These are phyloP conservation scores for Iris macrosiphon DNA, from an alignment of 106 monocot genomes.

Conservation along the genomic window DNA sequence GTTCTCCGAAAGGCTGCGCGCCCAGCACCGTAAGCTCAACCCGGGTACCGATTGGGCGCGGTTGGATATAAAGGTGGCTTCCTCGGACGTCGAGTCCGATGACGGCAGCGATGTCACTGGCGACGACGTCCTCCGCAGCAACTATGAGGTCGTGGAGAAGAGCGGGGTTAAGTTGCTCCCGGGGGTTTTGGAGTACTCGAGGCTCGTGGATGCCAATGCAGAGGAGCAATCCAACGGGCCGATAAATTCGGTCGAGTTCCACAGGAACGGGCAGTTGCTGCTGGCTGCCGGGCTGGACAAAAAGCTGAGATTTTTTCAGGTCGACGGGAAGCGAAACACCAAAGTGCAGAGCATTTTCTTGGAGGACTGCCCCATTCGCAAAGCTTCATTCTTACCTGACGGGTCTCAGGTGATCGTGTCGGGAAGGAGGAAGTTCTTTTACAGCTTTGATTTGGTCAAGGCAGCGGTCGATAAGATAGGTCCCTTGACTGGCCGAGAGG, in stretches of 20 bases:
- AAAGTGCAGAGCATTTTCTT: constrained; percentile 70
- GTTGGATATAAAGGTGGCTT: constrained; percentile 10
- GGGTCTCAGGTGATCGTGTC: constrained; percentile 77
- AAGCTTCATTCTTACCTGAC: constrained; percentile 79
- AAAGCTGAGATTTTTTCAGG: constrained; percentile 70
- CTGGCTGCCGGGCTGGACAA: constrained; percentile 57
- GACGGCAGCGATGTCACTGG: too few relatives aligned
- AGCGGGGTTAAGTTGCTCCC: constrained; percentile 53
- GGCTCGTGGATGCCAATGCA: constrained; percentile 62
- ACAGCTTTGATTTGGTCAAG: constrained; percentile 76
- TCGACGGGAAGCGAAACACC: constrained; percentile 82
- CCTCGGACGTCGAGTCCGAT: constrained; percentile 38
- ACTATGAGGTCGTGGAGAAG: constrained; percentile 48
- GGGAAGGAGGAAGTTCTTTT: constrained; percentile 84
- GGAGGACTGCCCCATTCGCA: constrained; percentile 68
- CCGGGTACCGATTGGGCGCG: constrained; percentile 73
- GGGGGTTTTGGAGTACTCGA: constrained; percentile 63
- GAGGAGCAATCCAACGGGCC: constrained; percentile 59
- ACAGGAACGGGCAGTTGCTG: constrained; percentile 74
- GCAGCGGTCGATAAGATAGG: constrained; percentile 61
- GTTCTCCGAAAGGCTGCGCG: constrained; percentile 55
- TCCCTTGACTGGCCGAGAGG: constrained; percentile 71
- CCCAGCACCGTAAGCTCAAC: constrained; percentile 64
- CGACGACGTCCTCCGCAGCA: constrained; percentile 44
- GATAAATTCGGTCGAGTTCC: constrained; percentile 80